Conservation (phyloP, 2,329 filamentous ascomycete genomes). For the Colletotrichum destructivum region DNA sequence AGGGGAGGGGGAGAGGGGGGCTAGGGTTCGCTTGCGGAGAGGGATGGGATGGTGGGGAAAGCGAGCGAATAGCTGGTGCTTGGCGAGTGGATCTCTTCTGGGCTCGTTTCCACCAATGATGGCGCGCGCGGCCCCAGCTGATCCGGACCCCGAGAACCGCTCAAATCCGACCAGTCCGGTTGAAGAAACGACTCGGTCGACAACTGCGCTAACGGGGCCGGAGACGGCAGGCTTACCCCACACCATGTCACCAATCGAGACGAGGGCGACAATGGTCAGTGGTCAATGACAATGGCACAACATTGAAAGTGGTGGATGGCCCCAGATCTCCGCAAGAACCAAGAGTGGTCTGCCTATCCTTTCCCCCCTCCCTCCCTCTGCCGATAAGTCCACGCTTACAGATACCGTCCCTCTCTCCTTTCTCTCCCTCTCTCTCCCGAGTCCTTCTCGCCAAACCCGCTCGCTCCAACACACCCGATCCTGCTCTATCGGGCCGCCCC, state of each 20-base stretch:
- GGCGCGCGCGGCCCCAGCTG: conserved; percentile 24
- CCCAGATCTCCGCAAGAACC: conserved; percentile 33
- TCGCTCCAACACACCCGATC: conserved; percentile 23
- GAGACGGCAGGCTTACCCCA: conserved; percentile 21
- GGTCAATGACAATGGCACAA: conserved; percentile 10
- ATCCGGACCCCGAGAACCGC: conserved; percentile 42
- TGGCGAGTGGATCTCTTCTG: conserved; percentile 14
- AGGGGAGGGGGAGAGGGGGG: not conserved
- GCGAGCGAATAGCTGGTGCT: conserved; percentile 24
- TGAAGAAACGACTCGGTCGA: not conserved
- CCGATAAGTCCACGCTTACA: conserved; percentile 3
- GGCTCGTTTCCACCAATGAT: conserved; percentile 36
- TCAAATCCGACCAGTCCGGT: conserved; percentile 32
- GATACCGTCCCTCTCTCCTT: not conserved
- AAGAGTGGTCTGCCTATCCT: conserved; percentile 10
- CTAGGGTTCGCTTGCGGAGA: not conserved
- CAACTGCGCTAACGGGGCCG: conserved; percentile 12
- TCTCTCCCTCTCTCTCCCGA: conserved; percentile 1
- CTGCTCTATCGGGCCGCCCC: conserved; percentile 26
- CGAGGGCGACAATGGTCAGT: not conserved
- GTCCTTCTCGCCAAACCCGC: not conserved
- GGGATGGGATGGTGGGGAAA: not conserved
- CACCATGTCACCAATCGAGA: not conserved
- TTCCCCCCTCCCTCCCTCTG: not conserved
- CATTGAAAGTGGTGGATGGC: conserved; percentile 16